These are phyloP conservation scores for Diaporthe sp. DNA, from an alignment of 2,329 filamentous ascomycete species.

Conservation along the genomic window DNA sequence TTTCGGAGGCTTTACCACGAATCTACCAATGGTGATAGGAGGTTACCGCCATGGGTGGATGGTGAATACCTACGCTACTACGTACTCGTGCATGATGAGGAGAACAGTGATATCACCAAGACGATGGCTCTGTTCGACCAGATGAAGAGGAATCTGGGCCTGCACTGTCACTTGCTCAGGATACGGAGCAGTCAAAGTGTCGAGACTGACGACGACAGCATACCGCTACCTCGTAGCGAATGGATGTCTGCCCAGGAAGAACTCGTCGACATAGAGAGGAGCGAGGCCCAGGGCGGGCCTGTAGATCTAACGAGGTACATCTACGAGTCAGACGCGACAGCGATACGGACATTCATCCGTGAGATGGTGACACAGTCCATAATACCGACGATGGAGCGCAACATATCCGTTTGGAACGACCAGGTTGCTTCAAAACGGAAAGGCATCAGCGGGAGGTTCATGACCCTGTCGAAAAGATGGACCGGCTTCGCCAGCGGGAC, in stretches of 20 bases:
- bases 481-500: conserved; percentile 81
- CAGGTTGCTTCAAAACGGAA: conserved; percentile 92
- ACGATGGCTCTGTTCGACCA: conserved; percentile 94
- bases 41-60: conserved; percentile 87
- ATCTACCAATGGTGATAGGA: conserved; percentile 82
- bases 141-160: conserved; percentile 98
- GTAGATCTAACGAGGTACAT: conserved; percentile 83
- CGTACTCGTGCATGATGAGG: conserved; percentile 95
- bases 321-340: conserved; percentile 91
- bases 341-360: conserved; percentile 88
- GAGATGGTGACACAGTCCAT: conserved; percentile 97
- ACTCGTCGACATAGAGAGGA: conserved; percentile 78
- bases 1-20: conserved; percentile 86
- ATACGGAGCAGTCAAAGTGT: conserved; percentile 88
- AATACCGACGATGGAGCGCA: conserved; percentile 95
- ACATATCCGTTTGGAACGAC: conserved; percentile 94
- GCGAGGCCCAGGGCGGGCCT: conserved; percentile 78
- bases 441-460: conserved; percentile 92
- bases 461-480: conserved; percentile 93
- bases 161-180: conserved; percentile 93
- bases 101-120: conserved; percentile 90
- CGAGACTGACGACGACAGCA: conserved; percentile 91
- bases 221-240: conserved; percentile 83
- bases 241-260: conserved; percentile 94
- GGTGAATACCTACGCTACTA: conserved; percentile 96